Base-by-base conservation (phyloP, 257 asterid species). In the Scutellaria barbata region DNA sequence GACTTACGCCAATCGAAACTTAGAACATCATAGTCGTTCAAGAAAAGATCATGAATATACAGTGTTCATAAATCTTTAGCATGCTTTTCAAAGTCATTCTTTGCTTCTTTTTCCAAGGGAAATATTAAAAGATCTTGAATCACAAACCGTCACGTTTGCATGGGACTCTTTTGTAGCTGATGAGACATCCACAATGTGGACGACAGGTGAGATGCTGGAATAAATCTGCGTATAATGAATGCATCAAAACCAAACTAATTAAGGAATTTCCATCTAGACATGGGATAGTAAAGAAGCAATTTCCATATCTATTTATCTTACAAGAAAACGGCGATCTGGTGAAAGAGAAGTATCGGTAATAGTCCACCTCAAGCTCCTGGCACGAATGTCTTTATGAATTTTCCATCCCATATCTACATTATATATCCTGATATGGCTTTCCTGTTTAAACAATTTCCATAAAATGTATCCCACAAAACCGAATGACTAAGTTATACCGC, bases 321-420 rank as follows among this genome's bases (percentile, higher is more conserved):
- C 99, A 69, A 94, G 95, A 79, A 85, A 88, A 73, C 95, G 95
- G 6, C 82, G 86, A 79, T 94, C 98, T 0, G 99, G 93, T 11
- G 98, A 94, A 71, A 94, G 90, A 57, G 87, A 79, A 68, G 96
- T 84, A 79, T 94, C 99, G n/a, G 97, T 94, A 64, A 94, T 89
- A 14, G 99, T 94, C 99, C 99, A 94, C 73, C 88, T 75, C 88
- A 94, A 80, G 82, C 88, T 84, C 87, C 82, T 88, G 17, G 98
- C 96, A 45, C 45, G 84, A 68, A 94, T 89, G 73, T 91, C 96
- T 85, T 94, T 94, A 55, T 84, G 92, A 75, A 89, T 54, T 80
- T 83, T 94, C 97, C 97, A 94, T 43, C 88, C 90, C 59, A 30
- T 57, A 60, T 91, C 96, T 47, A 91, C 99, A 66, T 91, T 76